Percentiles rank a stretch among this genome's conserved stretches.
These are phyloP conservation scores for Tylopilus sp. DNA, from an alignment of 768 basidiomycete genomes.

Conservation along the genomic window DNA sequence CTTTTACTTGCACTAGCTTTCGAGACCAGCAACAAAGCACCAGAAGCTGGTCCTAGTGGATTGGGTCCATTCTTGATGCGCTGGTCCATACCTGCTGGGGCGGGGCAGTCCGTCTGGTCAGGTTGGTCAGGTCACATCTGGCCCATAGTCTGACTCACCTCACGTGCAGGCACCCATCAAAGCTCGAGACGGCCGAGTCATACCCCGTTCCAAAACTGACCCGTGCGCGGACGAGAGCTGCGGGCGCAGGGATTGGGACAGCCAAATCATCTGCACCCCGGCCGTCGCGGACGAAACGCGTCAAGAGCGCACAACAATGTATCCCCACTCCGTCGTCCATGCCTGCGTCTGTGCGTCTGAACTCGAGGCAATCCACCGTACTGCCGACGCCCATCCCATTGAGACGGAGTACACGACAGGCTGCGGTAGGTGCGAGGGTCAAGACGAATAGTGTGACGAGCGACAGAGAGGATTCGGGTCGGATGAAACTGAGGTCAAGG, in stretches of 20 bases:
- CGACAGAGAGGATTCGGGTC: conserved; percentile 5
- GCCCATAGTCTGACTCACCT: too few species aligned
- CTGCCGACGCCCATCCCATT: conserved; percentile 18
- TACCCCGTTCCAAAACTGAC: conserved; percentile 5
- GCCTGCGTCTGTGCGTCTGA: conserved; percentile 3
- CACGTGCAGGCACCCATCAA: neutral
- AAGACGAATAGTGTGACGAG: conserved; percentile 1
- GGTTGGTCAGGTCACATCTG: too few species aligned
- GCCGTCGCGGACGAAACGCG: conserved; percentile 12
- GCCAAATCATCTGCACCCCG: neutral
- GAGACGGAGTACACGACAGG: conserved; percentile 27
- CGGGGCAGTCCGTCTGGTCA: too few species aligned
- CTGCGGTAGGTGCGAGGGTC: conserved; percentile 17
- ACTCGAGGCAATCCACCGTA: conserved; percentile 9
- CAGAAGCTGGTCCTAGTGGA: too few species aligned
- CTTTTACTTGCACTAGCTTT: too few species aligned
- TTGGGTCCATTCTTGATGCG: too few species aligned
- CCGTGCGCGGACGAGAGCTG: conserved; percentile 14
- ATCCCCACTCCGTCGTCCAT: conserved; percentile 29
- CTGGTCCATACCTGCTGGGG: too few species aligned
- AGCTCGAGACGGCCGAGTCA: neutral
- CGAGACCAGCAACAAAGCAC: too few species aligned
- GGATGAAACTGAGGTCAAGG: conserved; percentile 23
- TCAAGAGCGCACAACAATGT: conserved; percentile 17
- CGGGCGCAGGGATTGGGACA: neutral